Evolutionary conservation across 2,329 filamentous ascomycete genomes (phyloP).

Genomic region (Fonsecaea erecta): DNA sequence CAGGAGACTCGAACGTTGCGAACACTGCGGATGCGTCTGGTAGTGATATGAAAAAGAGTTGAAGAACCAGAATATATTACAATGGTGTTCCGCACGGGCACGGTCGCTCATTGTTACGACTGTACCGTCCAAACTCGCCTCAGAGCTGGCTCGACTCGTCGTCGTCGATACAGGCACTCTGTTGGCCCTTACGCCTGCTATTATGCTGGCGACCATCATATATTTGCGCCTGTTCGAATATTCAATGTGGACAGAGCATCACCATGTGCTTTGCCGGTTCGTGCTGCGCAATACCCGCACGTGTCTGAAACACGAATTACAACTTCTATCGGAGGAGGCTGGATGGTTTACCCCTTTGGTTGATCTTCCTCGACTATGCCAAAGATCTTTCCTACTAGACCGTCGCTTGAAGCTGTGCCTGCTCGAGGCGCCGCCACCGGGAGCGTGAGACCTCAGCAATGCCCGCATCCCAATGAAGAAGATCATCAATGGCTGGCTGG

Average conservation of each 20-base stretch:
- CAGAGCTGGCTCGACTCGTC: neutral
- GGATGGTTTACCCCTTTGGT: neutral
- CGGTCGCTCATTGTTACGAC: neutral
- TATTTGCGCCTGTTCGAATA: neutral
- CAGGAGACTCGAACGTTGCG: conserved; percentile 1
- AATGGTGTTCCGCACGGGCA: neutral
- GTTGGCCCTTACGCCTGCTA: neutral
- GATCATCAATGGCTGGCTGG: neutral
- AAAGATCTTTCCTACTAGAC: neutral
- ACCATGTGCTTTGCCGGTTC: neutral
- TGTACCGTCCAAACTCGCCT: neutral
- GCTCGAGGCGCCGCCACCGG: neutral
- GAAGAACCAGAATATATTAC: neutral
- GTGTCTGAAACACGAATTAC: neutral
- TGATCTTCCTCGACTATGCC: neutral
- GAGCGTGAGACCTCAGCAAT: neutral
- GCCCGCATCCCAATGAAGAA: neutral
- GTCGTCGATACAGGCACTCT: neutral
- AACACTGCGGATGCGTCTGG: neutral
- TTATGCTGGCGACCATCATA: neutral
- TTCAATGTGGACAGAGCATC: neutral
- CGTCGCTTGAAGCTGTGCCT: neutral
- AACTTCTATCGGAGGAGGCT: neutral
- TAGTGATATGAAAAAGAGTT: conserved; percentile 9
- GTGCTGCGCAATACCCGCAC: neutral